A percentile compares a stretch with the other conserved stretches of the same genome.
Conservation (phyloP, 2,329 filamentous ascomycete species). For the Aspergillus fructus region DNA sequence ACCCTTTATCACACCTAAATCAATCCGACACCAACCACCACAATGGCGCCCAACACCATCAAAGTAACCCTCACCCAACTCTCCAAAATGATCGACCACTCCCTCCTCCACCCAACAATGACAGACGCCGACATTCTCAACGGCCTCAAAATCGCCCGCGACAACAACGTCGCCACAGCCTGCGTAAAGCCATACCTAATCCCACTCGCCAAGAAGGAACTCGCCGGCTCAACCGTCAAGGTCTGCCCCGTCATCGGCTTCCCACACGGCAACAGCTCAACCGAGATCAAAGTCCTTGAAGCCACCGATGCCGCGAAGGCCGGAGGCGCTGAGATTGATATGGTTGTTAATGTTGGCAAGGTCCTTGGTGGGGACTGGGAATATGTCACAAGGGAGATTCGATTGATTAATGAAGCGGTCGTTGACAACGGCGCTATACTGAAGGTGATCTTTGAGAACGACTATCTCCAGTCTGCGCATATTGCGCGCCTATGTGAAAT, state of each 20-base stretch:
- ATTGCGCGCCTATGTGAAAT: conserved; percentile 35
- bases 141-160: conserved; percentile 50
- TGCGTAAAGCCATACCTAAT: conserved; percentile 61
- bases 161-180: conserved; percentile 54
- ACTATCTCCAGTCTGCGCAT: conserved; percentile 53
- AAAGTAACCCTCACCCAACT: conserved; percentile 34
- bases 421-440: conserved; percentile 45
- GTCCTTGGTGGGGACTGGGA: no score
- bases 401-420: conserved; percentile 50
- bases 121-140: conserved; percentile 54
- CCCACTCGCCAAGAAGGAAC: conserved; percentile 47
- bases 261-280: conserved; percentile 59
- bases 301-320: no score
- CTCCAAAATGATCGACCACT: conserved; percentile 56
- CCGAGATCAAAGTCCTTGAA: conserved; percentile 49
- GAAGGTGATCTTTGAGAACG: conserved; percentile 65
- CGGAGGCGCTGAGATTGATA: no score
- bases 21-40: background rate
- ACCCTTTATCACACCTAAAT: no score
- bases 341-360: no score
- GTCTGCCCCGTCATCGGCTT: conserved; percentile 63
- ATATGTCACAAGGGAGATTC: no score
- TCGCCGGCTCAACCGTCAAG: conserved; percentile 50
- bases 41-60: conserved; percentile 19
- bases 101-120: conserved; percentile 61